Percentiles rank a stretch among this genome's conserved stretches.
phyloP scores from a whole-genome alignment of 1,284 basidiomycete species.

The Ganoderma sinense region DNA sequence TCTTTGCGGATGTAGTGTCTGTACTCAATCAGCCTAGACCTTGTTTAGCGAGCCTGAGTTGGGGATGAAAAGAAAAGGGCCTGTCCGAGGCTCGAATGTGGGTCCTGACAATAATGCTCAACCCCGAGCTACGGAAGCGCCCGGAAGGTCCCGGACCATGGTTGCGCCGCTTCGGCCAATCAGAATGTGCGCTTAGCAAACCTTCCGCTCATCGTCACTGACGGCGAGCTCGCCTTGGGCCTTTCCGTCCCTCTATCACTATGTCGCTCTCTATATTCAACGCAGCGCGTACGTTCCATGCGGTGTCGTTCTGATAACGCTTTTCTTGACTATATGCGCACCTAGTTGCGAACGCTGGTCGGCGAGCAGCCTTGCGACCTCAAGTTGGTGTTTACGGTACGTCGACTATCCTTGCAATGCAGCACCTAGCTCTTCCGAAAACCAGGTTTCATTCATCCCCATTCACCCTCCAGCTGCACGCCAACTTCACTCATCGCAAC shows the following conservation, averaged over 20 bases:
- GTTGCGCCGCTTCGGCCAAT: slow-evolving; percentile 29
- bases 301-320: background rate
- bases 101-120: background rate
- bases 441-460: background rate
- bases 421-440: background rate
- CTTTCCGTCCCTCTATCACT: slow-evolving; percentile 33
- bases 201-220: slow-evolving; percentile 36
- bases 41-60: background rate
- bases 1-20: background rate
- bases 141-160: slow-evolving; percentile 14
- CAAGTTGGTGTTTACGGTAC: slow-evolving; percentile 54
- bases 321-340: slow-evolving; percentile 16
- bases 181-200: slow-evolving; percentile 32
- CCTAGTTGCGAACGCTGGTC: slow-evolving; percentile 51
- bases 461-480: slow-evolving; percentile 51
- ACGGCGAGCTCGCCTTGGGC: slow-evolving; percentile 29
- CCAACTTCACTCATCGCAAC: slow-evolving; percentile 61
- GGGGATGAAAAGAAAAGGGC: background rate
- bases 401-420: slow-evolving; percentile 25
- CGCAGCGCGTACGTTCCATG: slow-evolving; percentile 49
- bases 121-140: slow-evolving; percentile 5
- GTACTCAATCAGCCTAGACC: background rate
- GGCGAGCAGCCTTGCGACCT: slow-evolving; percentile 55
- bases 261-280: slow-evolving; percentile 62
- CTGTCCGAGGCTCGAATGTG: slow-evolving; percentile 10